Base-by-base conservation (phyloP, 2,329 filamentous ascomycete species). In the Arthrobotrys megalospora region DNA sequence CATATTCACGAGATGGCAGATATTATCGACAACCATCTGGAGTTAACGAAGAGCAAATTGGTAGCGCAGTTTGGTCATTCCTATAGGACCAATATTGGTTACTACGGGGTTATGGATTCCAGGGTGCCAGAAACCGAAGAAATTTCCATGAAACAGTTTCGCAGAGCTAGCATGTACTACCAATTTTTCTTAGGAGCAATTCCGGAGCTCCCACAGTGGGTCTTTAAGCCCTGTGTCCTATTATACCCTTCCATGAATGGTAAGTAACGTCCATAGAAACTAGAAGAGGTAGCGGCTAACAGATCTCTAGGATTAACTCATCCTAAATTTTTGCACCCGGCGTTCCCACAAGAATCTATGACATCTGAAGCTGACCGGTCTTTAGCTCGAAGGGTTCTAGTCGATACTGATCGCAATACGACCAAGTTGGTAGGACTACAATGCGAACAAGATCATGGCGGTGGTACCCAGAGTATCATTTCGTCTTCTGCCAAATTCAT, bases 141-240 rank as follows among this genome's bases (percentile, higher is more conserved):
- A 19, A 38, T 47, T 6, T 58, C 65, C 4, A 43, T 69, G 36
- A 36, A 45, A 14, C 34, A 69, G 16, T 69, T 60, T 34, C 65
- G 65, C 8, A 69, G 41, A 16, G 65, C 65, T 4, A 58, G 32
- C 3, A 11, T 60, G 1, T 21, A 69, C 28, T 60, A n/a, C n/a
- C 65, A 69, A 36, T 58, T 58, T 19, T 69, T 69, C 28, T 28
- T 69, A 6, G 65, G 50, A 3, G 41, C 34, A 7, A 58, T 60
- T 12, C 48, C 64, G 8, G 5, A 12, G 1, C 47, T 67, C 1
- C 64, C 64, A 2, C 1, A 32, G 0, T 67, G 50, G 52, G 19
- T 55, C 12, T 38, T 36, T 38, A 5, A 21, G 8, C 52, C 32
- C 1, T 19, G 28, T 16, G n/a, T 38, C 11, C 6, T 2, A 21